Evolutionary conservation across 2,329 filamentous ascomycete genomes (phyloP).

Genomic region (Aspergillus phoenicis): DNA sequence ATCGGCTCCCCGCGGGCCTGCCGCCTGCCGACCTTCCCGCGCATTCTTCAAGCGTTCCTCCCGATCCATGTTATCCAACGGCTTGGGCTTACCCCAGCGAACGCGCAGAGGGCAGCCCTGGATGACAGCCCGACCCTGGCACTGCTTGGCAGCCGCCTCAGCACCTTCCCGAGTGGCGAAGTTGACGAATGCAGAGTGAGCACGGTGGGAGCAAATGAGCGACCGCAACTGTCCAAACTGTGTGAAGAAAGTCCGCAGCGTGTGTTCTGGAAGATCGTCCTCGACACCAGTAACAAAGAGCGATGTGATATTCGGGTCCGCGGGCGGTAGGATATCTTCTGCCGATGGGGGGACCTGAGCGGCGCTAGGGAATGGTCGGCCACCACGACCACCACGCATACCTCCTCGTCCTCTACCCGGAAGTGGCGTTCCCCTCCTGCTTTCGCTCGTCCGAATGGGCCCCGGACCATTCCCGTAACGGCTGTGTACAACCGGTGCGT

Average conservation of each 20-base stretch:
- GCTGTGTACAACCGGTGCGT: slow-evolving; percentile 47
- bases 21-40: slow-evolving; percentile 70
- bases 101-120: slow-evolving; percentile 87
- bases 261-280: slow-evolving; percentile 91
- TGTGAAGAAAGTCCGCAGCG: slow-evolving; percentile 87
- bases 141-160: slow-evolving; percentile 80
- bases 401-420: slow-evolving; percentile 52
- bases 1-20: slow-evolving; percentile 49
- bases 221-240: slow-evolving; percentile 88
- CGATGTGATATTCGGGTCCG: slow-evolving; percentile 84
- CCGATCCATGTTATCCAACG: slow-evolving; percentile 86
- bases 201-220: slow-evolving; percentile 92
- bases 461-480: slow-evolving; percentile 55
- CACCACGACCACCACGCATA: slow-evolving; percentile 50
- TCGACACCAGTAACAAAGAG: slow-evolving; percentile 94
- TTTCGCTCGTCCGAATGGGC: slow-evolving; percentile 73
- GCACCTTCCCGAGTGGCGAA: slow-evolving; percentile 82
- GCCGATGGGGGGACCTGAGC: slow-evolving; percentile 77
- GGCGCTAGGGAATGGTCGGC: slow-evolving; percentile 67
- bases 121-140: slow-evolving; percentile 85
- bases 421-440: slow-evolving; percentile 42
- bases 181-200: slow-evolving; percentile 96
- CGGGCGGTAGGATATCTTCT: slow-evolving; percentile 82
- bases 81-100: slow-evolving; percentile 90
- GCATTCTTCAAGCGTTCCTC: slow-evolving; percentile 82